phyloP scores from a whole-genome alignment of 345 rosid species.

The Syzygium grande region DNA sequence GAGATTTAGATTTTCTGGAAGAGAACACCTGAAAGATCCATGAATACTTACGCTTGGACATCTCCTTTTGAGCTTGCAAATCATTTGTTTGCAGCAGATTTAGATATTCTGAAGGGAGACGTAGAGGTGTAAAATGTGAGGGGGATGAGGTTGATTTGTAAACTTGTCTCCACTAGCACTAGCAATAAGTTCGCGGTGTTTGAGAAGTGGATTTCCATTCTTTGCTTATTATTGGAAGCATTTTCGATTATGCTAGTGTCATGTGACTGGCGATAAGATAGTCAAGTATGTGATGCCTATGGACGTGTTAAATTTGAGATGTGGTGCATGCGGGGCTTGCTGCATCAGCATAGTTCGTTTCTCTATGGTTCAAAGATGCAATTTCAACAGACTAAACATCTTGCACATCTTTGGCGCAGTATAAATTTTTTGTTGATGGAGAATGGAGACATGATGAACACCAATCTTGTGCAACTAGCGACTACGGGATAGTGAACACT shows the following conservation, averaged over 20 bases:
- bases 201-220: background rate
- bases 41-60: background rate
- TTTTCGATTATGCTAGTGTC: background rate
- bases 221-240: background rate
- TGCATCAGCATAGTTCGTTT: background rate
- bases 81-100: background rate
- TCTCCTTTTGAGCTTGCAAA: background rate
- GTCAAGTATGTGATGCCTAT: background rate
- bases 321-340: background rate
- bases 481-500: slow-evolving; percentile 69
- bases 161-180: background rate
- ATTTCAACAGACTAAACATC: background rate
- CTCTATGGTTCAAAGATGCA: background rate
- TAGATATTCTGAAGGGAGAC: background rate
- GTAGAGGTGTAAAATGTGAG: background rate
- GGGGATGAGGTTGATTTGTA: background rate
- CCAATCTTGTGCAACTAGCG: slow-evolving; percentile 43
- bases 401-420: slow-evolving; percentile 34
- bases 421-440: slow-evolving; percentile 84
- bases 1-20: background rate
- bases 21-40: background rate
- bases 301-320: background rate
- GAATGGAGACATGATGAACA: slow-evolving; percentile 89
- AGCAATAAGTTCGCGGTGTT: background rate
- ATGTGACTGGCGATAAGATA: background rate